A percentile compares a stretch with the other conserved stretches of the same genome.
These are phyloP conservation scores for Russula compacta DNA, from an alignment of 768 basidiomycete species.

Conservation along the genomic window DNA sequence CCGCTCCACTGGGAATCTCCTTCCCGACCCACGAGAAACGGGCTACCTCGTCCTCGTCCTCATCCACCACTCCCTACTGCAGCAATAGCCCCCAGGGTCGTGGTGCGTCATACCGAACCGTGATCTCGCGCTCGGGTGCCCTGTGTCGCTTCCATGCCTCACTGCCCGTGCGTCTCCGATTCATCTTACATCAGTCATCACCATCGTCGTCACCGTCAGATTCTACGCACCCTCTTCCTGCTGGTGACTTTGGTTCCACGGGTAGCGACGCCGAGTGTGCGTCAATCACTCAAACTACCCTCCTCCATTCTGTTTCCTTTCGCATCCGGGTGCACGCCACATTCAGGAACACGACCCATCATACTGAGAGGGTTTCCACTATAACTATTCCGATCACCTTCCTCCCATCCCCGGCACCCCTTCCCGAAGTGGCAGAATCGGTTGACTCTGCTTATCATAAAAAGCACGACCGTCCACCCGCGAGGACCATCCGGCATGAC, in stretches of 20 bases:
- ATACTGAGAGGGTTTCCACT: constrained; percentile 57
- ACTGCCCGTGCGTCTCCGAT: constrained; percentile 64
- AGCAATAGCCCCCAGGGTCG: constrained; percentile 26
- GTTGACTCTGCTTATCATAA: constrained; percentile 74
- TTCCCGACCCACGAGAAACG: constrained; percentile 21
- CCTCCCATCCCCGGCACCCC: constrained; percentile 66
- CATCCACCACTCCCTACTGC: constrained; percentile 22
- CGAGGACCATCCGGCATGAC: constrained; percentile 58
- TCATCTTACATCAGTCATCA: constrained; percentile 64
- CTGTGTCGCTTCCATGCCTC: constrained; percentile 83
- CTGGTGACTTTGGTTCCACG: constrained; percentile 35
- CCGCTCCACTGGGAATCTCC: constrained; percentile 27
- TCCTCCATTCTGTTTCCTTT: constrained; percentile 79
- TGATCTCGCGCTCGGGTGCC: constrained; percentile 81
- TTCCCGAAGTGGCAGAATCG: constrained; percentile 65
- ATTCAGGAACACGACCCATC: constrained; percentile 62
- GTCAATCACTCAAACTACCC: constrained; percentile 70
- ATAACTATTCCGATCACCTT: constrained; percentile 62
- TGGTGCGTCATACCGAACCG: constrained; percentile 30
- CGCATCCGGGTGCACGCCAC: constrained; percentile 63
- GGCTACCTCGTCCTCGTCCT: constrained; percentile 4
- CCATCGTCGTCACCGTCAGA: constrained; percentile 41
- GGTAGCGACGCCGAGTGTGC: constrained; percentile 59
- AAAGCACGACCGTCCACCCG: constrained; percentile 78
- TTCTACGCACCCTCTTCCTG: constrained; percentile 35